Conservation (phyloP, 1,284 basidiomycete genomes). For the Grifola frondosa region DNA sequence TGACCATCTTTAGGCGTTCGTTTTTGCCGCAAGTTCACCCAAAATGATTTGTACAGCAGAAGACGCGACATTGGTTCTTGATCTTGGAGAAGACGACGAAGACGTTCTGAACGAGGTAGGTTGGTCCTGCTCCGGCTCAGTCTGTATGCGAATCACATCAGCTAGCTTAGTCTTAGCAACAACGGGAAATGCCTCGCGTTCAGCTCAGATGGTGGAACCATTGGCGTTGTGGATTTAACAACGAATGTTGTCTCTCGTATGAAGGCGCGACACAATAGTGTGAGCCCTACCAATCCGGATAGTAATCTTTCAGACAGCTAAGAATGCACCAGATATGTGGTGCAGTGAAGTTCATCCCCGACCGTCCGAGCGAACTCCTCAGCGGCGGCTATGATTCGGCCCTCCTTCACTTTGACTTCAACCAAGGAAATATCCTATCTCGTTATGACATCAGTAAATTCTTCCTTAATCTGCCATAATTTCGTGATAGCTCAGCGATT, state of each 20-base stretch:
- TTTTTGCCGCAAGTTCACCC: constrained; percentile 21
- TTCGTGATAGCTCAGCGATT: not conserved
- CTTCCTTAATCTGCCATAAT: not conserved
- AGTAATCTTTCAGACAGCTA: not conserved
- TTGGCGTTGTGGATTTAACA: constrained; percentile 62
- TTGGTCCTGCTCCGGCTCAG: constrained; percentile 1
- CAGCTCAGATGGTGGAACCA: constrained; percentile 63
- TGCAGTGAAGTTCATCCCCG: constrained; percentile 65
- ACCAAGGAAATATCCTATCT: constrained; percentile 57
- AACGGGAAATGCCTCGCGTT: constrained; percentile 63
- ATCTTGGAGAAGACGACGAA: constrained; percentile 49
- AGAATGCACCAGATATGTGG: constrained; percentile 56
- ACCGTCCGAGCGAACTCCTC: constrained; percentile 65
- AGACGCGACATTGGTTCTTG: constrained; percentile 47
- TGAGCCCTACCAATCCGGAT: constrained; percentile 31
- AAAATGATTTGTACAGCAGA: constrained; percentile 30
- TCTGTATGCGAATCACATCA: constrained; percentile 34
- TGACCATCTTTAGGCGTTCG: constrained; percentile 17
- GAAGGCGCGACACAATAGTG: constrained; percentile 62
- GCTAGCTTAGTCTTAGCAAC: constrained; percentile 59
- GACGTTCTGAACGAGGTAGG: constrained; percentile 70
- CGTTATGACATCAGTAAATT: constrained; percentile 56
- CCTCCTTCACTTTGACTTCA: constrained; percentile 66
- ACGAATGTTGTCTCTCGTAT: constrained; percentile 49
- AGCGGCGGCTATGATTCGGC: constrained; percentile 75